Evolutionary conservation across 768 basidiomycete genomes (phyloP), one percentile per base, ranked within the genome.

Genomic region (Agrocybe praecox): DNA sequence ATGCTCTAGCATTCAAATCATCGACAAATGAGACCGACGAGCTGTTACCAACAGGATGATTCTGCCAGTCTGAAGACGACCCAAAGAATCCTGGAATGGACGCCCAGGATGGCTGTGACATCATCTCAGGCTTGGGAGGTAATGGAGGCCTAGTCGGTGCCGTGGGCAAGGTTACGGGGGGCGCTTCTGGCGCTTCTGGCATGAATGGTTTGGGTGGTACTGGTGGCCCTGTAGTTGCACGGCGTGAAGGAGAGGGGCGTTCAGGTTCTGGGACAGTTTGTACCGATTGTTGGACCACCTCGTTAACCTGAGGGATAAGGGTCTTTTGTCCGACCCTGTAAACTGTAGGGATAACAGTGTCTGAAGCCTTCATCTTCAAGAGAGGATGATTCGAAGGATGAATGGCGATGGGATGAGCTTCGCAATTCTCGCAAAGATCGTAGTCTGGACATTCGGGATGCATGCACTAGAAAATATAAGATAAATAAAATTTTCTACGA

Each of bases 391-490:
- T 82, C 12, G 68, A 56, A 0, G 91, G 90, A 67, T 96, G 93
- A 12, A 90, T 76, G 6, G 85, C 72, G 57, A 94, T 89, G 0
- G 93, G 93, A 55, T 84, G 78, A 6, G 91, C 86, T 72, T 94
- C 93, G 71, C 94, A 96, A 51, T 70, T 70, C 55, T 79, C 76
- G 72, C 93, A 96, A 17, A 95, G 78, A 65, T 96, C 94, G 62
- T 86, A 94, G 69, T 94, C 90, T 0, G 81, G 79, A 72, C 94
- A 96, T 3, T 75, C 72, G 14, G 84, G 78, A 65, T 93, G 86
- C 83, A 92, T 86, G 72, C 94, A 96, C 88, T 90, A 59, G 1
- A 24, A 9, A 26, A 58, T 50, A 43, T 24, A 29, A 42, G 52
- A 47, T 40, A 59, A 55, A 36, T 19, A 8, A n/a, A 29, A 9